These are phyloP conservation scores for Xerocomus cyaneibrunnescens DNA, from an alignment of 1,284 basidiomycete genomes.

Conservation along the genomic window DNA sequence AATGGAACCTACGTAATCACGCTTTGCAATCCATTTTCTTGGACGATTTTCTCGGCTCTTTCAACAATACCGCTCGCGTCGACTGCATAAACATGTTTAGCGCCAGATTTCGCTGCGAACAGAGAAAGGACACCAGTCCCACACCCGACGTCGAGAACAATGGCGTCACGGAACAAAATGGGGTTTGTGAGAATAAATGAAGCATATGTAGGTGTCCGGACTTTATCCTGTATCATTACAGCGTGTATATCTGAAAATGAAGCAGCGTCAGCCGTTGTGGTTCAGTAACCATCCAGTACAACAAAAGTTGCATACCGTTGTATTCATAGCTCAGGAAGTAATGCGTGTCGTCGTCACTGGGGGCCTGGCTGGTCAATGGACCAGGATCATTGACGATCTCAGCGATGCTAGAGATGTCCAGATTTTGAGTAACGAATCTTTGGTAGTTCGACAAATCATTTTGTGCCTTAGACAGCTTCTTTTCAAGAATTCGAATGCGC, in stretches of 20 bases:
- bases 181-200: constrained; percentile 90
- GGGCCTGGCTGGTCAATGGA: constrained; percentile 29
- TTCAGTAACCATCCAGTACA: neutral
- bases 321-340: constrained; percentile 95
- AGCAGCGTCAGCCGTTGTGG: neutral
- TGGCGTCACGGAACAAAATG: constrained; percentile 77
- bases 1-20: constrained; percentile 63
- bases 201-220: constrained; percentile 92
- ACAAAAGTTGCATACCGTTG: constrained; percentile 60
- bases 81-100: constrained; percentile 90
- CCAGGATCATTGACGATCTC: constrained; percentile 44
- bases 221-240: constrained; percentile 84
- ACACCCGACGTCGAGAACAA: constrained; percentile 95
- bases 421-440: constrained; percentile 49
- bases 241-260: constrained; percentile 65
- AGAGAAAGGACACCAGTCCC: constrained; percentile 93
- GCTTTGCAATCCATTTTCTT: constrained; percentile 74
- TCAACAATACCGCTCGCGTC: constrained; percentile 88
- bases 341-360: constrained; percentile 84
- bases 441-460: constrained; percentile 60
- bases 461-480: constrained; percentile 51
- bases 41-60: constrained; percentile 82
- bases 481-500: constrained; percentile 52
- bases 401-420: constrained; percentile 46
- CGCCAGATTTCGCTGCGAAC: constrained; percentile 90